phyloP scores from a whole-genome alignment of 1,284 basidiomycete species.

The Porphyrellus sp. region DNA sequence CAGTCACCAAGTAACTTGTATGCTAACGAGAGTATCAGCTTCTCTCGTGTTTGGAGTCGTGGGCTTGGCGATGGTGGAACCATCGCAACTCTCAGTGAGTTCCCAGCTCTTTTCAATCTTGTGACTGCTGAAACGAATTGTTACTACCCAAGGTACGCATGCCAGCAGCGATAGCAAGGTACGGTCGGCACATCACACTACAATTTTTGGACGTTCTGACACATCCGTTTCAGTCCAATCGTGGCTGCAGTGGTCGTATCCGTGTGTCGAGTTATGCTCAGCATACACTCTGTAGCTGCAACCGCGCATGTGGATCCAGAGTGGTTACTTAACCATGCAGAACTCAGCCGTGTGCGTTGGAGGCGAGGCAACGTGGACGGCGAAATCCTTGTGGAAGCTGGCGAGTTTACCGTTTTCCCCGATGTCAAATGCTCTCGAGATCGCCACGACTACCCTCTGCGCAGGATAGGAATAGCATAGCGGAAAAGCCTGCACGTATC shows the following conservation, averaged over 20 bases:
- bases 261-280: slow-evolving; percentile 17
- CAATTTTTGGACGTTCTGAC: not conserved
- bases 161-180: slow-evolving; percentile 10
- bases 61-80: slow-evolving; percentile 9
- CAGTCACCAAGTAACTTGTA: not conserved
- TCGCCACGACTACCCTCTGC: not conserved
- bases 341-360: slow-evolving; percentile 21
- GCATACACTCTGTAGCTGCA: slow-evolving; percentile 17
- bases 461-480: not conserved
- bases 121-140: not conserved
- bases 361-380: slow-evolving; percentile 10
- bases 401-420: not conserved
- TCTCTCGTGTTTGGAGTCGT: slow-evolving; percentile 11
- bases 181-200: not conserved
- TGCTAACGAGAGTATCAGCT: not conserved
- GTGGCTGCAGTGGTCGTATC: slow-evolving; percentile 8
- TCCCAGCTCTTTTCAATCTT: not conserved
- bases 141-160: slow-evolving; percentile 3
- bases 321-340: slow-evolving; percentile 22
- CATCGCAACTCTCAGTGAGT: slow-evolving; percentile 11
- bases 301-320: slow-evolving; percentile 17
- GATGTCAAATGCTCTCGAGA: not conserved
- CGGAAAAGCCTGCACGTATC: not conserved
- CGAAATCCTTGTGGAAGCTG: slow-evolving; percentile 13
- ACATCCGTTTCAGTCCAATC: slow-evolving; percentile 4